A percentile compares a stretch with the other conserved stretches of the same genome.
These are phyloP conservation scores for Raphanus raphanistrum DNA, from an alignment of 345 rosid genomes.

Conservation along the genomic window DNA sequence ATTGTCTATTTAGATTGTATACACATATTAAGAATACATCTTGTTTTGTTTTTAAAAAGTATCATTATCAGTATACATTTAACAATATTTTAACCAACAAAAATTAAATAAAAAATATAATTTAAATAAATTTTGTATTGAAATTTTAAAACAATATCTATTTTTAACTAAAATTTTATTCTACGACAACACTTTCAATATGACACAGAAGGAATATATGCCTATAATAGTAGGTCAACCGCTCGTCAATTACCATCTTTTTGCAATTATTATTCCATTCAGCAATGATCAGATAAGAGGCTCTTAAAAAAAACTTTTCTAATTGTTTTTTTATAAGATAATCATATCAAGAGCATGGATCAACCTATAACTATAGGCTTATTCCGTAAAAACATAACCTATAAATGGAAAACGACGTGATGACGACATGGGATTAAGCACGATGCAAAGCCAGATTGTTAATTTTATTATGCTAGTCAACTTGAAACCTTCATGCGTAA, in stretches of 20 bases:
- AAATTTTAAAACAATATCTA: too few relatives aligned
- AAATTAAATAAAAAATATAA: too few relatives aligned
- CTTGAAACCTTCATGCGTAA: slow-evolving; percentile 17
- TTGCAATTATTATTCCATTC: background rate
- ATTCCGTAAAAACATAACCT: slow-evolving; percentile 6
- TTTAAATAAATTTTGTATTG: too few relatives aligned
- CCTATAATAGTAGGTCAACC: background rate
- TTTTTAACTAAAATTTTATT: too few relatives aligned
- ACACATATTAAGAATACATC: too few relatives aligned
- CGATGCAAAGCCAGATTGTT: slow-evolving; percentile 22
- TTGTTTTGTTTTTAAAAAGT: too few relatives aligned
- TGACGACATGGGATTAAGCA: slow-evolving; percentile 34
- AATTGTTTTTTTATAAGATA: background rate
- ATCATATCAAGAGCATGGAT: slow-evolving; percentile 4
- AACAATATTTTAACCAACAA: too few relatives aligned
- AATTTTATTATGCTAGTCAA: slow-evolving; percentile 17
- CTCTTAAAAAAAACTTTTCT: background rate
- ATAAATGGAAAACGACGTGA: slow-evolving; percentile 34
- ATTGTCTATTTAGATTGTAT: too few relatives aligned
- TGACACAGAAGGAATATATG: too few relatives aligned
- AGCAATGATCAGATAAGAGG: background rate
- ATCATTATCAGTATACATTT: too few relatives aligned
- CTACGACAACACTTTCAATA: too few relatives aligned
- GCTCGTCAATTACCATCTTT: background rate
- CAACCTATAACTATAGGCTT: slow-evolving; percentile 16